Base-by-base conservation (phyloP, 345 rosid genomes). In the Firmiana major region DNA sequence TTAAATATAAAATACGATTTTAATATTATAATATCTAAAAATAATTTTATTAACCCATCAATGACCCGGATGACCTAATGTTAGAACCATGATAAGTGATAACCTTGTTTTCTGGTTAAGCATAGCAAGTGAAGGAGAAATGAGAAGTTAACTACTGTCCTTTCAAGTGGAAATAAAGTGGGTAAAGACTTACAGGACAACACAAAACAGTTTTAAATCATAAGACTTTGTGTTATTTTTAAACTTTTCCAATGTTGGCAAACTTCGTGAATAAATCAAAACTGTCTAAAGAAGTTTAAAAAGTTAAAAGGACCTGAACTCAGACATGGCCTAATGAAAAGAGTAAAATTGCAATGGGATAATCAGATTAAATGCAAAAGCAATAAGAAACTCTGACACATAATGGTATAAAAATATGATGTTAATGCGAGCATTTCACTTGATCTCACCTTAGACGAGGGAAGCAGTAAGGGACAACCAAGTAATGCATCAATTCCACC, bases 401-500 rank as follows among this genome's bases (percentile, higher is more conserved):
- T 9, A 71, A 51, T 51, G 74, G 59, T 31, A 12, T 26, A 51
- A 28, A 62, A 60, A 43, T 28, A 24, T 26, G 70, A 59, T 62
- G 38, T 21, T 64, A 3, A 67, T n/a, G 28, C 28, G 62, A 51
- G 34, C 22, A 12, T 65, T 79, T 71, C 46, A 26, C 67, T 65
- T 54, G 17, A 70, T 64, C 80, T 83, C 71, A 89, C 97, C 91
- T 90, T 87, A 40, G 90, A 79, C 62, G 91, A 90, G 76, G 97
- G 98, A 81, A 93, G 92, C 73, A 90, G 89, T 79, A 93, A 84
- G 78, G 97, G 97, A 82, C 98, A 90, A 63, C 98, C 98, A 57
- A 93, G 93, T 69, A 93, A 81, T 72, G 98, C 98, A 86, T 93
- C 94, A 64, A 91, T 88, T 81, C 97, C 94, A 7, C 89, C 89